Percentiles rank a stretch among this genome's conserved stretches.
phyloP scores from a whole-genome alignment of 768 basidiomycete species.

The Leucocoprinus sp. region DNA sequence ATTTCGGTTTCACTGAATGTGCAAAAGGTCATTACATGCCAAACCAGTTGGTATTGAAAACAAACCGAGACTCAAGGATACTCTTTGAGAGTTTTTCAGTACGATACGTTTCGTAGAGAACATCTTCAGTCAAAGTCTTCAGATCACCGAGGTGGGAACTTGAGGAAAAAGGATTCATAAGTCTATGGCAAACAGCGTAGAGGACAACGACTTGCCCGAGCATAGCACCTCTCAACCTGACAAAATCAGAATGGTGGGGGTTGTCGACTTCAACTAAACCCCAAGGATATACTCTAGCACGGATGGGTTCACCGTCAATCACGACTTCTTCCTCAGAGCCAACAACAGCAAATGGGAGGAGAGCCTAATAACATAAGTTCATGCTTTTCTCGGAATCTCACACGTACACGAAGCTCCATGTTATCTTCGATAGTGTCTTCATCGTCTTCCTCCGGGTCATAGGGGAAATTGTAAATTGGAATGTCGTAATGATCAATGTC shows the following conservation, averaged over 20 bases:
- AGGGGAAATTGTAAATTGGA: conserved; percentile 91
- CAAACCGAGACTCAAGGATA: conserved; percentile 49
- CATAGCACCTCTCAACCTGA: conserved; percentile 69
- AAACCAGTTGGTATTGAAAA: neutral
- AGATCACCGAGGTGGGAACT: conserved; percentile 81
- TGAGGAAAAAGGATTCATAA: neutral
- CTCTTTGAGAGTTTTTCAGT: conserved; percentile 81
- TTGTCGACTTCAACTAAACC: conserved; percentile 90
- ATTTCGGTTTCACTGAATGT: conserved; percentile 53
- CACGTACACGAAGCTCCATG: conserved; percentile 69
- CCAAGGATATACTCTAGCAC: conserved; percentile 87
- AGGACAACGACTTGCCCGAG: conserved; percentile 35
- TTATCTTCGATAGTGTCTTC: conserved; percentile 89
- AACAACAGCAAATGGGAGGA: conserved; percentile 83
- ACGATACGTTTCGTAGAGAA: conserved; percentile 81
- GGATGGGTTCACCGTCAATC: conserved; percentile 68
- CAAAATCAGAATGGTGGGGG: conserved; percentile 85
- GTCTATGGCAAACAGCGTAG: neutral
- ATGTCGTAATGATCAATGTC: conserved; percentile 88
- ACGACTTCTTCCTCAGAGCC: conserved; percentile 85
- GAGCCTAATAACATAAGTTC: conserved; percentile 25
- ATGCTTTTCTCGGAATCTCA: neutral
- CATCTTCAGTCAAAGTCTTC: conserved; percentile 77
- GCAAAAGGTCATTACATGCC: neutral
- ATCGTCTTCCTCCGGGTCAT: conserved; percentile 89